Base-by-base conservation (phyloP, 2,329 filamentous ascomycete species). In the Exophiala spinifera region DNA sequence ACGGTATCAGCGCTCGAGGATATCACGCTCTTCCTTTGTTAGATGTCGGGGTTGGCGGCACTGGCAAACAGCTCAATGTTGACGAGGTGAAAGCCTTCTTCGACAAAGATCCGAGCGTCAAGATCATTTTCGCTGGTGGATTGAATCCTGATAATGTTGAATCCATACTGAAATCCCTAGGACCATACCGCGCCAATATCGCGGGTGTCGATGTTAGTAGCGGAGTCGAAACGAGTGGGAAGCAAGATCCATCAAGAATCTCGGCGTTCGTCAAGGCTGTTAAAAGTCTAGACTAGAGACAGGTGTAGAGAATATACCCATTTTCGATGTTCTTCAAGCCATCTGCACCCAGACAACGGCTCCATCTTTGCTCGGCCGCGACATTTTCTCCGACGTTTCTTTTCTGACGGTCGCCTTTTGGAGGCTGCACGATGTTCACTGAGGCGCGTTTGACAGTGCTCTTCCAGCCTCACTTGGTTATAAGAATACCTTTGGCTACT, bases 131-230 rank as follows among this genome's bases (percentile, higher is more conserved):
- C 42, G 95, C 95, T 7, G 94, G 94, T 11, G 95, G 94, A 0
- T 69, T 99, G 51, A 84, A 84, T 56, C 84, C 89, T 1, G 83
- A 86, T 2, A 99, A 96, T 66, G 87, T 99, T 4, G 76, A 75
- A 1, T 76, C 82, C 4, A 79, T 82, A 6, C 74, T 99, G 15
- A 74, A 77, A 19, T 78, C 80, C 13, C 74, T 92, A 14, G 86
- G 84, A 0, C 75, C 80, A 5, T 69, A 82, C 8, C 76, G 77
- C 21, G 76, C 76, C 8, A 82, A 85, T 56, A 82, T 96, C 11
- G 75, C 91, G 31, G 91, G 87, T 1, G 88, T 99, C 3, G 94
- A 99, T 75, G 89, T 96, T 17, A 96, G 91, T 70, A 96, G 89
- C 66, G 95, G 95, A 0, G 91, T 99, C 2, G 94, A 97, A 72